Conservation (phyloP, 225 moss, liverwort and hornwort genomes). For the Straminergon stramineum region DNA sequence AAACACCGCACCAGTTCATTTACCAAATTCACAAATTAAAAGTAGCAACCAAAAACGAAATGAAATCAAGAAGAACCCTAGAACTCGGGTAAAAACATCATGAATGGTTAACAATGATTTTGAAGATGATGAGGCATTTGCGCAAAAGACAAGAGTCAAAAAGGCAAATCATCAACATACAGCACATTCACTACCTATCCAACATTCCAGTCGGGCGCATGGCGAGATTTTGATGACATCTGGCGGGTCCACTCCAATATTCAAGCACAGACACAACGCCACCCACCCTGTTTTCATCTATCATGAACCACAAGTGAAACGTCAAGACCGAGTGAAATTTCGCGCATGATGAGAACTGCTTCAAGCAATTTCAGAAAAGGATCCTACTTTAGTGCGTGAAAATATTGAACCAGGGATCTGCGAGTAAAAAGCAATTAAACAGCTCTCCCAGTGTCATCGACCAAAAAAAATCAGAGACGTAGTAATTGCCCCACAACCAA, state of each 20-base stretch:
- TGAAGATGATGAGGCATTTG: neutral
- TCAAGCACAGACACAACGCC: slow-evolving; percentile 87
- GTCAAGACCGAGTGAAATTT: neutral
- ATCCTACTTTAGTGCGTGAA: neutral
- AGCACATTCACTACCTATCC: slow-evolving; percentile 63
- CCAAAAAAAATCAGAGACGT: neutral
- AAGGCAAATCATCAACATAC: neutral
- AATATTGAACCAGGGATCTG: neutral
- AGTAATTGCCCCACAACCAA: neutral
- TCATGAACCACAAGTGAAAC: neutral
- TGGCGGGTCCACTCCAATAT: slow-evolving; percentile 96
- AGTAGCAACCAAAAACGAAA: neutral
- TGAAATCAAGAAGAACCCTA: neutral
- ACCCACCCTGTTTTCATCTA: slow-evolving; percentile 99
- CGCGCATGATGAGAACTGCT: neutral
- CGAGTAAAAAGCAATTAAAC: neutral
- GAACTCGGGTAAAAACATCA: neutral
- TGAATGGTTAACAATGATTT: neutral
- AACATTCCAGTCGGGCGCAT: slow-evolving; percentile 94
- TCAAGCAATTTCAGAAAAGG: neutral
- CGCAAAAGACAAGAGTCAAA: neutral
- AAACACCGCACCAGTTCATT: neutral
- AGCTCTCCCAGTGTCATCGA: neutral
- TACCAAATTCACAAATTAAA: neutral
- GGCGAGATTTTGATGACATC: slow-evolving; percentile 98